Base-by-base conservation (phyloP, 2,329 filamentous ascomycete species). In the Hymenoscyphus scutula region DNA sequence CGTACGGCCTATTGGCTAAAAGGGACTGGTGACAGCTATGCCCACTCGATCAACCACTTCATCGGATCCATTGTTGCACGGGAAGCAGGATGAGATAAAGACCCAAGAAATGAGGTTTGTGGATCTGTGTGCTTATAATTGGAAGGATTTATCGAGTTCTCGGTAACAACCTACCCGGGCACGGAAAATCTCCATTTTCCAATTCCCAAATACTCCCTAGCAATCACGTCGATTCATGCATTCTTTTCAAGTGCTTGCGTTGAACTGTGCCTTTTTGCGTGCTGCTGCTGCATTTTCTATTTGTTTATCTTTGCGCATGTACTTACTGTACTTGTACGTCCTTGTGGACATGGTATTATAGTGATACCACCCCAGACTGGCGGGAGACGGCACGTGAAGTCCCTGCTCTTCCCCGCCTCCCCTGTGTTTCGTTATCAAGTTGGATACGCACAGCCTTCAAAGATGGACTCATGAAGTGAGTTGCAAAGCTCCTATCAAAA, bases 361-460 rank as follows among this genome's bases (percentile, higher is more conserved):
- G 41, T 48, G 41, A 23, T 23, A 23, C 10, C 19, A 8, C 41
- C 41, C 19, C 6, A 23, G n/a, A 48, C 8, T 48, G 41, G 11
- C 51, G 25, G 25, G 25, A 19, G 17, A 17, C 29, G 51, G 29
- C 58, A 59, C 58, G 58, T 59, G 48, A 59, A 37, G 23, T 48
- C 45, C 58, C 45, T 59, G 29, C 30, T 29, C 27, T 38, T 27
- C 30, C 29, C 48, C 45, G 17, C 51, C 25, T 59, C 17, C 27
- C 34, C 8, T 37, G 5, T 59, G 37, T 13, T 34, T 34, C 32
- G 32, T 58, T 48, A 38, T 59, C 45, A 53, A 37, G 27, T 54
- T 53, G 7, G 34, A 56, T 56, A 60, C 30, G 59, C 53, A 19
- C 23, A 30, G 25, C 53, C 29, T 25, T n/a, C 17, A 38, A 10